phyloP scores from a whole-genome alignment of 768 basidiomycete genomes.

The Leccinum rimulosum region DNA sequence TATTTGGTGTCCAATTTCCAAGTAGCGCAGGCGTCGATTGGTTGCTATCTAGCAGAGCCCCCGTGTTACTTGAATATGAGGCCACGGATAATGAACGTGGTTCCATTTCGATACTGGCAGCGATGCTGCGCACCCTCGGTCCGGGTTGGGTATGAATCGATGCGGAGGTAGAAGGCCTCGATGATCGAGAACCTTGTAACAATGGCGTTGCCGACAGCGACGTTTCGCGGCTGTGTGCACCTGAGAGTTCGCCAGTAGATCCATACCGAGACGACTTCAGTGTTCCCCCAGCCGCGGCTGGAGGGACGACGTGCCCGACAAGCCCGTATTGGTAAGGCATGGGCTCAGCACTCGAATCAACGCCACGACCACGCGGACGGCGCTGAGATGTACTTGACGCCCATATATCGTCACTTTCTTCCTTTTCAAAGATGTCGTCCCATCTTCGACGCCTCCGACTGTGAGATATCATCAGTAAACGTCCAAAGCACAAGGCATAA shows the following conservation, averaged over 20 bases:
- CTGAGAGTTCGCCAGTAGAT: slow-evolving; percentile 22
- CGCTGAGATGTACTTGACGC: slow-evolving; percentile 19
- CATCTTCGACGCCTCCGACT: slow-evolving; percentile 47
- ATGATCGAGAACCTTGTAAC: slow-evolving; percentile 18
- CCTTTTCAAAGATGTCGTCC: slow-evolving; percentile 53
- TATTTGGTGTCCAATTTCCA: slow-evolving; percentile 17
- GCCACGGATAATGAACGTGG: slow-evolving; percentile 23
- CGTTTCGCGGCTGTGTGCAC: slow-evolving; percentile 22
- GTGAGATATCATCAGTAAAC: slow-evolving; percentile 8
- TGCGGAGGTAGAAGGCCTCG: slow-evolving; percentile 45
- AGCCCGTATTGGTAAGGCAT: slow-evolving; percentile 64
- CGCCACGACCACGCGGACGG: slow-evolving; percentile 24
- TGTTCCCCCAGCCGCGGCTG: slow-evolving; percentile 29
- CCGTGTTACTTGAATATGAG: slow-evolving; percentile 15
- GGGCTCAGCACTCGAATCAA: slow-evolving; percentile 38
- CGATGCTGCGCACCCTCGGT: slow-evolving; percentile 7
- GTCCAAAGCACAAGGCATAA: slow-evolving; percentile 4
- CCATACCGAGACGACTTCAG: slow-evolving; percentile 35
- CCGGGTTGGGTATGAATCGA: slow-evolving; percentile 31
- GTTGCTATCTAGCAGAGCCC: slow-evolving; percentile 5
- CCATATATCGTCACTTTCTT: slow-evolving; percentile 28
- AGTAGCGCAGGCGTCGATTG: slow-evolving; percentile 3
- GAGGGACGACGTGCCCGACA: slow-evolving; percentile 44
- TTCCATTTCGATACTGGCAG: slow-evolving; percentile 4
- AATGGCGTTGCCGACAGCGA: slow-evolving; percentile 27